Base-by-base conservation (phyloP, 345 rosid genomes). In the Camelina laxa region DNA sequence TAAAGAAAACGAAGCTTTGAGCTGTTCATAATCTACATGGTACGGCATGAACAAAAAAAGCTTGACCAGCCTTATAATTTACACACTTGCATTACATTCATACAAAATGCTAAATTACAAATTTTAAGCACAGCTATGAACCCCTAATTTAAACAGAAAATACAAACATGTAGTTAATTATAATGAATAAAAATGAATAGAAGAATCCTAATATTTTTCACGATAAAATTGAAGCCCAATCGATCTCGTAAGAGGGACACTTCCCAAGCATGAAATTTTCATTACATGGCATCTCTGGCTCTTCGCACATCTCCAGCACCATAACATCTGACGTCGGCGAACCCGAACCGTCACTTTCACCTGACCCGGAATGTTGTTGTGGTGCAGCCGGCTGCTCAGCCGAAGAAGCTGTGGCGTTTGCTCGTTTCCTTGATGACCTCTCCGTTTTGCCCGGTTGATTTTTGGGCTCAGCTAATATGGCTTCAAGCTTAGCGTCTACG, bases 231-330 rank as follows among this genome's bases (percentile, higher is more conserved):
- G 92, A 78, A 59, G 76, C 96, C 97, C 97, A 93, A 48, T 91
- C 97, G 15, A 91, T 93, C 87, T 93, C 98, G 16, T 77, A 83
- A 21, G 98, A 93, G 1, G 98, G 96, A 73, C 54, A 93, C 76
- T 86, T 93, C 44, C 90, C 88, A 79, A 91, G 76, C 76, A 75
- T 48, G 58, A 88, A 89, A 63, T 78, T 86, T 63, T 91, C 96
- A 35, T 82, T 86, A 88, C 90, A 85, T 30, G 47, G 76, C 62
- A 75, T 84, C 80, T 75, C 82, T 39, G 69, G 4, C 54, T 74
- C 78, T 20, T 21, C 49, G 9, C 58, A 55, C 71, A 67, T 57
- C 60, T 77, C 76, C 24, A 84, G 72, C 65, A 83, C 73, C 74
- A 31, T 85, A 65, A 17, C 75, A 87, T 54, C 82, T 75, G 33